Percentiles rank a stretch among this genome's conserved stretches.
phyloP scores from a whole-genome alignment of 352 stramenopile genomes.

The Phytophthora meadii region DNA sequence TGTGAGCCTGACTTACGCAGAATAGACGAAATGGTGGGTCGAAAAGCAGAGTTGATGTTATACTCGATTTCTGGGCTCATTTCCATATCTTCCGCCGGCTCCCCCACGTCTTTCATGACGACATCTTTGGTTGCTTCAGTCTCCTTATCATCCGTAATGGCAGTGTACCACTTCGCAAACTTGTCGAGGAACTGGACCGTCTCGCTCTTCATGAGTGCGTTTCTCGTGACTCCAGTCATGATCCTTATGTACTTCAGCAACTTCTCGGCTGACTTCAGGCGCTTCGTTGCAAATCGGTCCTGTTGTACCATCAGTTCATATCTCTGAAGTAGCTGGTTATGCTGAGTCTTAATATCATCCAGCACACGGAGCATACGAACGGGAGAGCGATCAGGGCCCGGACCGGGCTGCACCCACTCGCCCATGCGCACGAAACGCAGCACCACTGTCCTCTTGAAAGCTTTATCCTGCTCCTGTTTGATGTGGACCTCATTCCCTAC shows the following conservation, averaged over 20 bases:
- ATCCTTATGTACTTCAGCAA: conserved; percentile 68
- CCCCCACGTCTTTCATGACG: conserved; percentile 6
- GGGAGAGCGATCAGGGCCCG: conserved; percentile 44
- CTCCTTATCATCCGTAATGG: conserved; percentile 23
- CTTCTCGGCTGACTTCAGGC: conserved; percentile 67
- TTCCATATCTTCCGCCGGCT: conserved; percentile 40
- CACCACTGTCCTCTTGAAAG: conserved; percentile 33
- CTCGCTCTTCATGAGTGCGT: conserved; percentile 46
- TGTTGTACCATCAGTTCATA: conserved; percentile 52
- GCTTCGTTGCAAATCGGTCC: conserved; percentile 49
- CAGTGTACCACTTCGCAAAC: conserved; percentile 64
- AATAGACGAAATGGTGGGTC: conserved; percentile 10
- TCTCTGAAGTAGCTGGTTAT: conserved; percentile 35
- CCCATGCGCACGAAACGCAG: conserved; percentile 74
- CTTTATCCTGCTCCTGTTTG: conserved; percentile 35
- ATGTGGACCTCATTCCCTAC: conserved; percentile 19
- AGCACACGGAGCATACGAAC: conserved; percentile 57
- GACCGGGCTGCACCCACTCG: conserved; percentile 41
- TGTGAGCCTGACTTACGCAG: conserved; percentile 17
- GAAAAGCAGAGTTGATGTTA: conserved; percentile 3
- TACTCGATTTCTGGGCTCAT: conserved; percentile 20
- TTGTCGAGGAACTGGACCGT: conserved; percentile 59
- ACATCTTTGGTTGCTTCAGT: conserved; percentile 13
- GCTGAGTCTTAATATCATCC: conserved; percentile 45
- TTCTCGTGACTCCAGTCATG: conserved; percentile 39